These are phyloP conservation scores for Penicillium sp. DNA, from an alignment of 2,329 filamentous ascomycete species.

Conservation along the genomic window DNA sequence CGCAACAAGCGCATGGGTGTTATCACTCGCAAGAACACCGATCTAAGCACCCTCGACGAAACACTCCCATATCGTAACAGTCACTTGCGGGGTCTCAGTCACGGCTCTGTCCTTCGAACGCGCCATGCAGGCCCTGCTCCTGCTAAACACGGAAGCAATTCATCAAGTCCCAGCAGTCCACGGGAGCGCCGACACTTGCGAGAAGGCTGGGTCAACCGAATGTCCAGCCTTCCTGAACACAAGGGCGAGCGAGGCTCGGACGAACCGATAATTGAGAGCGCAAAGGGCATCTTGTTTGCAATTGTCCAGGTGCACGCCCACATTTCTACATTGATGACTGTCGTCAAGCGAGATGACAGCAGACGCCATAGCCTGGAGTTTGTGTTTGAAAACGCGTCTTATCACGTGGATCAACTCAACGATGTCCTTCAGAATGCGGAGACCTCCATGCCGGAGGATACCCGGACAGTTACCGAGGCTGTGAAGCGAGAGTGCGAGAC, in stretches of 20 bases:
- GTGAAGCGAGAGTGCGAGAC: constrained; percentile 47
- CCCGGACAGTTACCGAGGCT: constrained; percentile 36
- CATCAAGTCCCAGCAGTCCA: constrained; percentile 44
- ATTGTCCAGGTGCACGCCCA: constrained; percentile 51
- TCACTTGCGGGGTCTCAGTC: constrained; percentile 55
- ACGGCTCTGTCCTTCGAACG: constrained; percentile 50
- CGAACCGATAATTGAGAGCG: constrained; percentile 52
- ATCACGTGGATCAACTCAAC: constrained; percentile 54
- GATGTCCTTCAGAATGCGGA: constrained; percentile 51
- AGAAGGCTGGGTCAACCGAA: constrained; percentile 47
- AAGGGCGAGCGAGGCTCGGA: constrained; percentile 46
- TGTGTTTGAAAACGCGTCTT: constrained; percentile 53
- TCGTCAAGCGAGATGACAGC: constrained; percentile 46
- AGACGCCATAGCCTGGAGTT: constrained; percentile 52
- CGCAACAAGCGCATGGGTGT: constrained; percentile 59
- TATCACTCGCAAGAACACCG: constrained; percentile 54
- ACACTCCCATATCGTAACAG: constrained; percentile 49
- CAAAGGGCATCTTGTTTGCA: constrained; percentile 53
- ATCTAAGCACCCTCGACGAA: constrained; percentile 52
- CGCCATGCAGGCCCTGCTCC: constrained; percentile 27
- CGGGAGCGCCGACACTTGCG: constrained; percentile 40
- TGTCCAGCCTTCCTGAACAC: constrained; percentile 56
- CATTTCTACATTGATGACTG: constrained; percentile 45
- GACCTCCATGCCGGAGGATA: constrained; percentile 48
- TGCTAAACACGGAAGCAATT: constrained; percentile 34